Conservation (phyloP, 139 green algal species). For the Chlamydomonas applanata region DNA sequence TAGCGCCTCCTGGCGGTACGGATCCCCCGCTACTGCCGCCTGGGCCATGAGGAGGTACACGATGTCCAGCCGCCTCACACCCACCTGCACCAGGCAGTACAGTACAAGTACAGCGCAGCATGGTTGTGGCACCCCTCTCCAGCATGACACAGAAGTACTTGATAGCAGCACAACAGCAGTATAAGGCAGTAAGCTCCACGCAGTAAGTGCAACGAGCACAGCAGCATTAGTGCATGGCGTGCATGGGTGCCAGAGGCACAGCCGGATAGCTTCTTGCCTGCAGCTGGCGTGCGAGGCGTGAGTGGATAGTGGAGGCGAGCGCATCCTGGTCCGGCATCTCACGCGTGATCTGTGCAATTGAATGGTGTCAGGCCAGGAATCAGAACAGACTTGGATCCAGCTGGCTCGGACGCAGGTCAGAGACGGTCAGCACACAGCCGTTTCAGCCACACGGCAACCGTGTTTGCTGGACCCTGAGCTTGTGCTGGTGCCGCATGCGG, state of each 20-base stretch:
- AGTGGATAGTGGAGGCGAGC: constrained; percentile 1
- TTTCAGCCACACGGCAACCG: no score
- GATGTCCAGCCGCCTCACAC: constrained; percentile 32
- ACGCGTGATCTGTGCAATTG: not conserved
- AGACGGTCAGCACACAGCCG: no score
- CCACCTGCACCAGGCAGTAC: constrained; percentile 4
- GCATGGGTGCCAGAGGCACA: not conserved
- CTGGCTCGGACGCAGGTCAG: no score
- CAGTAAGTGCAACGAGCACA: no score
- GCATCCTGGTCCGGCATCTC: constrained; percentile 4
- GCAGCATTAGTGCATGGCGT: not conserved
- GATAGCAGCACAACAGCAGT: no score
- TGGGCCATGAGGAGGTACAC: constrained; percentile 33
- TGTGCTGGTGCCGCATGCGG: no score
- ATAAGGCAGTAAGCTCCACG: no score
- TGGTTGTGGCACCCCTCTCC: no score
- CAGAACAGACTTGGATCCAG: not conserved
- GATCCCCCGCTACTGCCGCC: not conserved
- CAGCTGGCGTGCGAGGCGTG: not conserved
- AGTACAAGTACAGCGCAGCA: not conserved
- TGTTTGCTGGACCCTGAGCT: no score
- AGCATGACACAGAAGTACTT: no score
- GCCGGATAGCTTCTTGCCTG: not conserved
- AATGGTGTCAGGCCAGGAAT: no score
- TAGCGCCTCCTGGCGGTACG: constrained; percentile 37